phyloP scores from a whole-genome alignment of 78 protist genomes.

The Isochrysis galbana region DNA sequence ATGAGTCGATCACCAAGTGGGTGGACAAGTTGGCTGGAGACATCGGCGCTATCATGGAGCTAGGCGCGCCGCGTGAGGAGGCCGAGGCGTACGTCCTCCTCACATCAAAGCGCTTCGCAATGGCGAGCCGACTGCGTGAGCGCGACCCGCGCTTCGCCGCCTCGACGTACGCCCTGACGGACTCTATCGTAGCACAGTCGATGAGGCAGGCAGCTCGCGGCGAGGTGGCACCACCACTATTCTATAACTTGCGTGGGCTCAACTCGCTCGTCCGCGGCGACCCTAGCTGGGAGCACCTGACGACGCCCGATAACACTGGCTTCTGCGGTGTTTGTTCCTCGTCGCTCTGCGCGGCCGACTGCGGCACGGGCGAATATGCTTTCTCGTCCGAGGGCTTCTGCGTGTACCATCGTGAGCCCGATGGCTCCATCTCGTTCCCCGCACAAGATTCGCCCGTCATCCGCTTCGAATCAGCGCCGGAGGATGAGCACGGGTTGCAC shows the following conservation, averaged over 20 bases:
- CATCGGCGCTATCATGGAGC: neutral
- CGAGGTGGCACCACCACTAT: neutral
- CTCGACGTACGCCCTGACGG: neutral
- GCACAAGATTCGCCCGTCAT: neutral
- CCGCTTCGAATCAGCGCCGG: neutral
- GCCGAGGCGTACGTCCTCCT: neutral
- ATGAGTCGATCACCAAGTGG: neutral
- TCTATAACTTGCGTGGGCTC: neutral
- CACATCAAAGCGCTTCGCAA: neutral
- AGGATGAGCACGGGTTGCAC: neutral
- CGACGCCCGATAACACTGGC: neutral
- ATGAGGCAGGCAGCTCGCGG: neutral
- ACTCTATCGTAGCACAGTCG: neutral
- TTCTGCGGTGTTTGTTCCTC: neutral
- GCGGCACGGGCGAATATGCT: neutral
- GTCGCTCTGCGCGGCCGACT: neutral
- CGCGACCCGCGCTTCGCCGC: neutral
- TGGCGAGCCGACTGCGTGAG: neutral
- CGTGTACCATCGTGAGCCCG: neutral
- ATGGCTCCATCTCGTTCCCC: neutral
- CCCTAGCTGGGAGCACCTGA: neutral
- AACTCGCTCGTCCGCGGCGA: neutral
- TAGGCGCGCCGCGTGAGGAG: neutral
- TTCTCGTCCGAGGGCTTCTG: neutral
- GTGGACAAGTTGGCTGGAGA: neutral